A percentile compares a stretch with the other conserved stretches of the same genome.
Evolutionary conservation across 805 yeast genomes (phyloP).

Genomic region (Kuraishia ogatae): DNA sequence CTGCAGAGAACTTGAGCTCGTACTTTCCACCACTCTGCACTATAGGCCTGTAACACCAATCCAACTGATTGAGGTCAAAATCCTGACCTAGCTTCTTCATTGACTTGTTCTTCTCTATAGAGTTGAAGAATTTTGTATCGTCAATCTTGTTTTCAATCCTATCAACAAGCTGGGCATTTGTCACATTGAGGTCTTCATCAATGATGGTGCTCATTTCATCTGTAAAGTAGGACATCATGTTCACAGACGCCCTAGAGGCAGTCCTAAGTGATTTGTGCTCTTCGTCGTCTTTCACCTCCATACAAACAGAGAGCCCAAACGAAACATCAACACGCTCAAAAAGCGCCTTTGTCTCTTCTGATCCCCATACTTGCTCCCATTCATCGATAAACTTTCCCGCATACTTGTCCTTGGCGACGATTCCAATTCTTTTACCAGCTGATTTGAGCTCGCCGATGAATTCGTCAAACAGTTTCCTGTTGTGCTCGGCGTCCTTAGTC

Average conservation of each 20-base stretch:
- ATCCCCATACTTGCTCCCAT: constrained; percentile 46
- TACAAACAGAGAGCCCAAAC: constrained; percentile 40
- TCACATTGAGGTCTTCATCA: constrained; percentile 74
- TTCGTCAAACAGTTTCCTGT: constrained; percentile 54
- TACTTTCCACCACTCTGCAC: constrained; percentile 82
- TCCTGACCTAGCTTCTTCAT: constrained; percentile 54
- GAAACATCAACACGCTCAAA: constrained; percentile 45
- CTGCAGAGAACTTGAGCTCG: constrained; percentile 78
- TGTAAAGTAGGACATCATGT: constrained; percentile 73
- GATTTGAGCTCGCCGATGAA: constrained; percentile 38
- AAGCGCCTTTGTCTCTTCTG: constrained; percentile 24
- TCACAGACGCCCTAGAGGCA: constrained; percentile 72
- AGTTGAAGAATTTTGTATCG: constrained; percentile 57
- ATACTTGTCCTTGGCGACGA: constrained; percentile 66
- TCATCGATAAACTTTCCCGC: constrained; percentile 80
- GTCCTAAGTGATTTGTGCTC: constrained; percentile 57
- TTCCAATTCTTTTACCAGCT: constrained; percentile 48
- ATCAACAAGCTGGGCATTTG: constrained; percentile 68
- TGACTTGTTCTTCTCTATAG: constrained; percentile 33
- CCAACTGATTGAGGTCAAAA: constrained; percentile 68
- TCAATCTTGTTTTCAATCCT: constrained; percentile 77
- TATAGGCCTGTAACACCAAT: constrained; percentile 92
- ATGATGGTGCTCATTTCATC: constrained; percentile 83
- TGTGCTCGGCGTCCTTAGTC: constrained; percentile 74
- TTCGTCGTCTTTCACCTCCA: constrained; percentile 73